A percentile compares a stretch with the other conserved stretches of the same genome.
phyloP scores from a whole-genome alignment of 2,329 filamentous ascomycete species.

The Xylariomycetidae sp. region DNA sequence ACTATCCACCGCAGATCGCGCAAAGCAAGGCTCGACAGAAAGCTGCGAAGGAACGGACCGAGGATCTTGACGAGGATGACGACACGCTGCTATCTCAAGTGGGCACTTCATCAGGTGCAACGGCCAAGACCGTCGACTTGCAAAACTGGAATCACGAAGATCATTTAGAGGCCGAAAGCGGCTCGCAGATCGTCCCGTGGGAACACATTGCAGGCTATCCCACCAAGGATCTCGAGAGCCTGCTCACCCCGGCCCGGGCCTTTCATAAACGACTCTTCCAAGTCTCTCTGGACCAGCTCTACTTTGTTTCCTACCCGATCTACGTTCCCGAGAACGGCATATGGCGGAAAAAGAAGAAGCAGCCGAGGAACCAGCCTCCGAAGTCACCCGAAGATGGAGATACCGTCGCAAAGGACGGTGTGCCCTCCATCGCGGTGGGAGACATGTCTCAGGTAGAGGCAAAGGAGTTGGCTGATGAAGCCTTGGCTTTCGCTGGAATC shows the following conservation, averaged over 20 bases:
- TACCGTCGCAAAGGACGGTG: conserved; percentile 13
- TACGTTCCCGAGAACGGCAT: conserved; percentile 73
- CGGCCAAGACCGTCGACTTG: conserved; percentile 32
- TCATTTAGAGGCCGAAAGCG: conserved; percentile 48
- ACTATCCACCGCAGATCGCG: conserved; percentile 65
- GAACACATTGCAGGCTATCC: conserved; percentile 68
- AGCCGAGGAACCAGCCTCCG: conserved; percentile 25
- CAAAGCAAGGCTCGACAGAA: conserved; percentile 33
- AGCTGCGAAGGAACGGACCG: conserved; percentile 20
- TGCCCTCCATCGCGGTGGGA: conserved; percentile 8
- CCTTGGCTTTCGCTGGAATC: conserved; percentile 26
- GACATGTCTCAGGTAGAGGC: conserved; percentile 20
- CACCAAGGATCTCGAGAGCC: conserved; percentile 71
- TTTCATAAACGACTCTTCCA: conserved; percentile 82
- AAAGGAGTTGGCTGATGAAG: conserved; percentile 24
- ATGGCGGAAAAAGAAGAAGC: conserved; percentile 60
- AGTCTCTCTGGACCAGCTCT: conserved; percentile 70
- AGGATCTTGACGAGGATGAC: conserved; percentile 35
- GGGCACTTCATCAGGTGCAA: conserved; percentile 20
- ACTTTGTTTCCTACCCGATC: conserved; percentile 77
- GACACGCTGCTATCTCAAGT: conserved; percentile 45
- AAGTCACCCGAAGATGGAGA: conserved; percentile 22
- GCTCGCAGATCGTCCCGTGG: conserved; percentile 58
- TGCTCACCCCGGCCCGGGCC: conserved; percentile 67
- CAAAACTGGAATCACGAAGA: conserved; percentile 46